A percentile compares a stretch with the other conserved stretches of the same genome.
phyloP scores from a whole-genome alignment of 129 eudicot species.

The Centrapalus pauciflorus region DNA sequence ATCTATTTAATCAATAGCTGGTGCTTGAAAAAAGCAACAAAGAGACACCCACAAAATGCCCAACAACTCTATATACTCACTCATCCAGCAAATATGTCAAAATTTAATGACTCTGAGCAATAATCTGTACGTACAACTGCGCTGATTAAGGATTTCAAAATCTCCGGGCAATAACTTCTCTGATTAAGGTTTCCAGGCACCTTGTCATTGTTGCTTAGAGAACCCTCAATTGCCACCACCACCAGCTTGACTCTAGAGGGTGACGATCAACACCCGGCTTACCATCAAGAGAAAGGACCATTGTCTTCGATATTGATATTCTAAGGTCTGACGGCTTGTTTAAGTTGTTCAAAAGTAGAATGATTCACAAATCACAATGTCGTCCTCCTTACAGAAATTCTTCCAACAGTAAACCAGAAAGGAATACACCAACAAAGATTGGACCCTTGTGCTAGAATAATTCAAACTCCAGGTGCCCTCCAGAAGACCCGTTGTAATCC shows the following conservation, averaged over 20 bases:
- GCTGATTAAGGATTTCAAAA: slow-evolving; percentile 26
- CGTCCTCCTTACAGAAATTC: no score
- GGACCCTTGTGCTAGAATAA: slow-evolving; percentile 16
- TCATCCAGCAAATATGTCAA: slow-evolving; percentile 19
- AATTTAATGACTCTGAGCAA: slow-evolving; percentile 22
- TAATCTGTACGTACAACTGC: slow-evolving; percentile 26
- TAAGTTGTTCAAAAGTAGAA: no score
- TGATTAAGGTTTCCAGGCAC: neutral
- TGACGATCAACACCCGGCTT: no score
- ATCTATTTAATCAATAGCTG: no score
- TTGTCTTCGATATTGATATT: neutral
- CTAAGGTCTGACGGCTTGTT: neutral
- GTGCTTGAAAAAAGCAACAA: no score
- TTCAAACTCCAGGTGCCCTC: slow-evolving; percentile 66
- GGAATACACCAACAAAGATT: neutral
- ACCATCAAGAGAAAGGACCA: neutral
- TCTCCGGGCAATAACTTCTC: slow-evolving; percentile 18
- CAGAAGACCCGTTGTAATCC: slow-evolving; percentile 46
- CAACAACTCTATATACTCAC: neutral
- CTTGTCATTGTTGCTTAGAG: neutral
- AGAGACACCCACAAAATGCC: neutral
- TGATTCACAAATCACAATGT: no score
- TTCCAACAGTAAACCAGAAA: neutral
- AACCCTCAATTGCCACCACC: neutral
- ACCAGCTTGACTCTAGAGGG: no score